Conservation (phyloP, 2,329 filamentous ascomycete species). For the Cadophora gregata region DNA sequence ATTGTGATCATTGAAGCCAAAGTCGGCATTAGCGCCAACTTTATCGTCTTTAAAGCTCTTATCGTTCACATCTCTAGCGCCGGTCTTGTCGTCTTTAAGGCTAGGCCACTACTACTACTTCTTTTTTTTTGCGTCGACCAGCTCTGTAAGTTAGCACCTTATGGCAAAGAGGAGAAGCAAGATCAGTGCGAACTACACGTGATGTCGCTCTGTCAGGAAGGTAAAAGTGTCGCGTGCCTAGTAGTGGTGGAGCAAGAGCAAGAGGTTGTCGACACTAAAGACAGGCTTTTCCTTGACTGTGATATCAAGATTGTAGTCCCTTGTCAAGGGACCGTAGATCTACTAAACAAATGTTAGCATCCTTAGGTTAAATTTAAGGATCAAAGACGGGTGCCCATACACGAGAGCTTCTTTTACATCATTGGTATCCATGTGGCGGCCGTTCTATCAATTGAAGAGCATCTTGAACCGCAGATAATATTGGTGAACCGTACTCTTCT, state of each 20-base stretch:
- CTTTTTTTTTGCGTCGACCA: constrained; percentile 35
- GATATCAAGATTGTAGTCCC: constrained; percentile 25
- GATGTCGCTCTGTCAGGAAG: constrained; percentile 36
- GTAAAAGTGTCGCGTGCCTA: constrained; percentile 33
- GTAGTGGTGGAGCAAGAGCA: constrained; percentile 30
- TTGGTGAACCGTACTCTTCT: constrained; percentile 35
- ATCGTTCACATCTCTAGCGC: constrained; percentile 15
- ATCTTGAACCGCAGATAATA: constrained; percentile 38
- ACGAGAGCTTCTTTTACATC: constrained; percentile 27
- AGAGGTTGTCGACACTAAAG: constrained; percentile 29
- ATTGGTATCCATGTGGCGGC: constrained; percentile 31
- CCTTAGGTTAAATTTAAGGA: background rate
- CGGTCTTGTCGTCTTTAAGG: constrained; percentile 20
- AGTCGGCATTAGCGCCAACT: constrained; percentile 22
- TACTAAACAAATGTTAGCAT: constrained; percentile 27
- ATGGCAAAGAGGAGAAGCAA: constrained; percentile 32
- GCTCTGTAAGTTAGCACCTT: constrained; percentile 33
- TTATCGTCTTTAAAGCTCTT: constrained; percentile 17
- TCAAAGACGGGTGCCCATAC: background rate
- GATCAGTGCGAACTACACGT: constrained; percentile 26
- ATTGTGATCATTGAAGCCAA: constrained; percentile 12
- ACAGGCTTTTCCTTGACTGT: constrained; percentile 31
- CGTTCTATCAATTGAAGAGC: constrained; percentile 29
- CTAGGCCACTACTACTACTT: constrained; percentile 5
- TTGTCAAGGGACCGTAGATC: constrained; percentile 20